Conservation (phyloP, 1,284 basidiomycete genomes). For the Rhodofomes roseus region DNA sequence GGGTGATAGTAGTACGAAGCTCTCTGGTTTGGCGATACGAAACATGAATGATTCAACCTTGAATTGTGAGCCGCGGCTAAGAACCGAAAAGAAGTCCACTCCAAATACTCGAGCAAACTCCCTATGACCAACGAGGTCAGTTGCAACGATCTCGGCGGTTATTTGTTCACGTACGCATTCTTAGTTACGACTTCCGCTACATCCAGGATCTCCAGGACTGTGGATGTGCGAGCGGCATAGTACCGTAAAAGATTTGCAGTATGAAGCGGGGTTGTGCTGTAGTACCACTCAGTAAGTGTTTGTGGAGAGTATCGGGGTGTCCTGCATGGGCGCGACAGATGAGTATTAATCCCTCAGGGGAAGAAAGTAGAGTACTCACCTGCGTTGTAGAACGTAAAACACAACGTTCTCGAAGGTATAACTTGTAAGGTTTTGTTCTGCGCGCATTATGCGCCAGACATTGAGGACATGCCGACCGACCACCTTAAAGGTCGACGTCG, state of each 20-base stretch:
- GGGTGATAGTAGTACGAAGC: slow-evolving; percentile 84
- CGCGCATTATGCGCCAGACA: slow-evolving; percentile 89
- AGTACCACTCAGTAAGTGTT: slow-evolving; percentile 75
- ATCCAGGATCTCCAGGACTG: slow-evolving; percentile 78
- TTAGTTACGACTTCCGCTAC: slow-evolving; percentile 81
- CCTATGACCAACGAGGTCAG: slow-evolving; percentile 40
- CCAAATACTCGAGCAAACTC: slow-evolving; percentile 98
- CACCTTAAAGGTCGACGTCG: slow-evolving; percentile 82
- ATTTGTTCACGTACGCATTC: slow-evolving; percentile 70
- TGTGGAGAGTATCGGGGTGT: slow-evolving; percentile 72
- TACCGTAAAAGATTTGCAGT: slow-evolving; percentile 57
- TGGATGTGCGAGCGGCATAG: slow-evolving; percentile 57
- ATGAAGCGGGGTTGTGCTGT: slow-evolving; percentile 54
- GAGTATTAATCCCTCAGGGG: too few species aligned
- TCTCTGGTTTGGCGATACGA: slow-evolving; percentile 96
- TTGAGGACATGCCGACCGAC: slow-evolving; percentile 90
- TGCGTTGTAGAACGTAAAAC: slow-evolving; percentile 71
- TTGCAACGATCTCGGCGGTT: too few species aligned
- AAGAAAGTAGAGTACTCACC: slow-evolving; percentile 40
- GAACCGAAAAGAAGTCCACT: slow-evolving; percentile 94
- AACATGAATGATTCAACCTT: slow-evolving; percentile 99
- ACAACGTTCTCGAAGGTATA: slow-evolving; percentile 92
- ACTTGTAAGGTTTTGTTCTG: slow-evolving; percentile 74
- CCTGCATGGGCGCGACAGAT: too few species aligned
- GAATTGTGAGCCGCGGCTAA: slow-evolving; percentile 94